Conservation (phyloP, 2,329 filamentous ascomycete species). For the Aspergillus flavus region DNA sequence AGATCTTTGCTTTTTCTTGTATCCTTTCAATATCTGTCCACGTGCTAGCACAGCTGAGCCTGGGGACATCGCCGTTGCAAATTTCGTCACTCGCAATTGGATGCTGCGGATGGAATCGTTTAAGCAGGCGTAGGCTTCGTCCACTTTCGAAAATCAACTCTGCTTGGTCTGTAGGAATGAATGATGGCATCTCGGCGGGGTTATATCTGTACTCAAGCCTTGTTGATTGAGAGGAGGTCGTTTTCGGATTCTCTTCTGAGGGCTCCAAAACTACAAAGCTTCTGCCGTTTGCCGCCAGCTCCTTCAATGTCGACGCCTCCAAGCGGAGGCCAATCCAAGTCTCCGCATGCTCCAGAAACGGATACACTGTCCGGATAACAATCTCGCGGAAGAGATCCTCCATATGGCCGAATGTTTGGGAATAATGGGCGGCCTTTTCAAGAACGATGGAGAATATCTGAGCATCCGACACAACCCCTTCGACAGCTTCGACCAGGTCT, state of each 20-base stretch:
- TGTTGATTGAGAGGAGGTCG: constrained; percentile 60
- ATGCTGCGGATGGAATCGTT: constrained; percentile 70
- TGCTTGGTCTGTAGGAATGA: constrained; percentile 70
- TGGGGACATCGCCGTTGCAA: constrained; percentile 54
- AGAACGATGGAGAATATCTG: constrained; percentile 65
- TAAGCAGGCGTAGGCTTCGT: constrained; percentile 72
- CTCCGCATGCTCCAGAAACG: constrained; percentile 69
- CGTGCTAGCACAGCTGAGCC: constrained; percentile 68
- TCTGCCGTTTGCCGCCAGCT: constrained; percentile 54
- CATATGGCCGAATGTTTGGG: constrained; percentile 65
- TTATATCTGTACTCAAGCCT: constrained; percentile 61
- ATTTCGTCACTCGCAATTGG: constrained; percentile 62
- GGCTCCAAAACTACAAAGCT: constrained; percentile 64
- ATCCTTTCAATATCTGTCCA: constrained; percentile 70
- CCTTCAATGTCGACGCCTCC: constrained; percentile 56
- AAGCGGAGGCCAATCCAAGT: constrained; percentile 73
- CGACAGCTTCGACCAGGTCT: constrained; percentile 49
- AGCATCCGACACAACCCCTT: constrained; percentile 57
- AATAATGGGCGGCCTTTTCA: constrained; percentile 62
- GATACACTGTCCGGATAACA: constrained; percentile 62
- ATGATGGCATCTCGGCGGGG: constrained; percentile 66
- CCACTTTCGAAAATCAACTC: constrained; percentile 78
- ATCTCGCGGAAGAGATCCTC: constrained; percentile 69
- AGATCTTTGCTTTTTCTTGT: constrained; percentile 59
- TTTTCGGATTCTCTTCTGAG: constrained; percentile 62